Evolutionary conservation across 1,139 yeast genomes (phyloP).

Genomic region (Pneumocystis murina): DNA sequence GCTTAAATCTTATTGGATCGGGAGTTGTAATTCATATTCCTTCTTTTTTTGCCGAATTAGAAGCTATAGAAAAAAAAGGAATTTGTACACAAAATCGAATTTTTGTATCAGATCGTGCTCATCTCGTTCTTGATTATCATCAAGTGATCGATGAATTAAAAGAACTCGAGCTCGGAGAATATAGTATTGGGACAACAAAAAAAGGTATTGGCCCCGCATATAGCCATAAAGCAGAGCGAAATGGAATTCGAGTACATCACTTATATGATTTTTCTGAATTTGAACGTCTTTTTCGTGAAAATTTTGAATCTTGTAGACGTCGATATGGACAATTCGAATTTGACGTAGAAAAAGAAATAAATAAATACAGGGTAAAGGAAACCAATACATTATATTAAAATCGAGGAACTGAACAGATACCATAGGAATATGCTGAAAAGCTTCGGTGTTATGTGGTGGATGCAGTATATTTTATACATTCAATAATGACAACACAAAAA

Average conservation of each 20-base stretch:
- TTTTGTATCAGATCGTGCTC: constrained; percentile 85
- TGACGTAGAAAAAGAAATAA: constrained; percentile 67
- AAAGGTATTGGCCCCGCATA: constrained; percentile 99
- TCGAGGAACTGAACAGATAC: neutral
- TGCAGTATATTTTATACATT: constrained; percentile 78
- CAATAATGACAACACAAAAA: constrained; percentile 61
- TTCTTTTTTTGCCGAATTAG: constrained; percentile 77
- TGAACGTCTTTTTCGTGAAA: constrained; percentile 58
- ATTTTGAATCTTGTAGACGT: constrained; percentile 63
- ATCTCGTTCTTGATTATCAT: constrained; percentile 92
- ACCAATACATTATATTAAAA: neutral
- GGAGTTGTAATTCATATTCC: constrained; percentile 96
- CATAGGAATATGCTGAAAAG: constrained; percentile 41
- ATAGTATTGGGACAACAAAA: constrained; percentile 95
- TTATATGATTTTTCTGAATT: constrained; percentile 91
- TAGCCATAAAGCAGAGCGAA: constrained; percentile 90
- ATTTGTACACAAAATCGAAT: constrained; percentile 64
- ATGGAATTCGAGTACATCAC: constrained; percentile 94
- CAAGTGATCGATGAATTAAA: constrained; percentile 90
- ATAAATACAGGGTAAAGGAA: constrained; percentile 40
- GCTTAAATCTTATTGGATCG: constrained; percentile 79
- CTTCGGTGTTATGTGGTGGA: constrained; percentile 88
- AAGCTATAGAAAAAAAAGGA: constrained; percentile 61
- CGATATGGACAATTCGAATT: constrained; percentile 90
- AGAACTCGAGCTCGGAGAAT: constrained; percentile 77